Evolutionary conservation across 2,329 filamentous ascomycete species (phyloP).

Genomic region (Calonectria pauciramosa): DNA sequence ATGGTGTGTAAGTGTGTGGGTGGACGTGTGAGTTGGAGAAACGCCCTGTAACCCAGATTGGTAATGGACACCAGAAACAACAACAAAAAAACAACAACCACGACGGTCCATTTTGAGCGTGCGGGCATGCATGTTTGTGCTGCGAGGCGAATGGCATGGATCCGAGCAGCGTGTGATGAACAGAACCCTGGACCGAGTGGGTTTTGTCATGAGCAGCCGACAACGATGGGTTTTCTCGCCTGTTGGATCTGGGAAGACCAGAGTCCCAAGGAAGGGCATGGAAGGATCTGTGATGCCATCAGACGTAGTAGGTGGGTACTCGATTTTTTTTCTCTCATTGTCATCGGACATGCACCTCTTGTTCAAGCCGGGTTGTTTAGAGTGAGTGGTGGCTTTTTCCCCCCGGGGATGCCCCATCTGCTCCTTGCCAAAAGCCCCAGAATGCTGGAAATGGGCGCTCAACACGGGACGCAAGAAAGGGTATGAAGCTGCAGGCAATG

Average conservation of each 20-base stretch:
- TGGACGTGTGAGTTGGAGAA: constrained; percentile 7
- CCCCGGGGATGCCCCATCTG: neutral
- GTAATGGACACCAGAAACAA: constrained; percentile 7
- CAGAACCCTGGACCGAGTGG: neutral
- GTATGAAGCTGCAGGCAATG: constrained; percentile 13
- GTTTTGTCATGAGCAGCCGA: neutral
- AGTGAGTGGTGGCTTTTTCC: neutral
- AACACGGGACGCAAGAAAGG: neutral
- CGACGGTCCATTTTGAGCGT: neutral
- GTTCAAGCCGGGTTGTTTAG: neutral
- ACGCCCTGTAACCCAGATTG: constrained; percentile 10
- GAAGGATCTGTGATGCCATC: constrained; percentile 18
- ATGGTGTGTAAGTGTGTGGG: constrained; percentile 10
- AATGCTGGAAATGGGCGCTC: neutral
- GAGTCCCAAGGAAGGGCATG: constrained; percentile 18
- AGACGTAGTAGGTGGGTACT: constrained; percentile 4
- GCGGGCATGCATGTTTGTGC: neutral
- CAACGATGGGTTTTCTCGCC: neutral
- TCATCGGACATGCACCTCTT: neutral
- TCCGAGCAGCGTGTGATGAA: neutral
- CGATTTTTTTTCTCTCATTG: neutral
- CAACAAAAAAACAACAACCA: constrained; percentile 1
- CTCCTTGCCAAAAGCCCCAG: neutral
- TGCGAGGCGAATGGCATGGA: neutral
- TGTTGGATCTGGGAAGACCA: neutral